These are phyloP conservation scores for Quercus berberidifolia DNA, from an alignment of 306 rosid species.

Conservation along the genomic window DNA sequence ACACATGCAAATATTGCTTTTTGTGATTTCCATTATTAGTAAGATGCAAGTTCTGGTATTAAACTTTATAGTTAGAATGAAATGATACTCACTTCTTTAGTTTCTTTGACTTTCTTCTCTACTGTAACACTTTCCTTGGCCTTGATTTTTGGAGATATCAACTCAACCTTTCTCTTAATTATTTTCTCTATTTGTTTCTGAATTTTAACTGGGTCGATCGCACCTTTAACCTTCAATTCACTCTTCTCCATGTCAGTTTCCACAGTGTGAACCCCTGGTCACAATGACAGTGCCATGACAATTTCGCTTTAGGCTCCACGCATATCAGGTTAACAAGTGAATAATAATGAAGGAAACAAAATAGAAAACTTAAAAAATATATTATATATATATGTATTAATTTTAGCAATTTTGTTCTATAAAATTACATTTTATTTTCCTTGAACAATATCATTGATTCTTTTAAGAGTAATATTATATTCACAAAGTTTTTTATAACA, in stretches of 20 bases:
- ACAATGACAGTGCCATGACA: not conserved
- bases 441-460: too few species aligned
- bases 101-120: slow-evolving; percentile 44
- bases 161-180: slow-evolving; percentile 57
- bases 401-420: too few species aligned
- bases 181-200: slow-evolving; percentile 52
- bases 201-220: slow-evolving; percentile 54
- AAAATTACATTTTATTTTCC: too few species aligned
- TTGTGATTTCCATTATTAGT: not conserved
- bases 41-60: not conserved
- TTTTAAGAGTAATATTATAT: too few species aligned
- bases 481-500: too few species aligned
- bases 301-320: not conserved
- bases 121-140: slow-evolving; percentile 25
- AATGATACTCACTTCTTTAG: slow-evolving; percentile 37
- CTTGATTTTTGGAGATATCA: slow-evolving; percentile 74
- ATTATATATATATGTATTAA: too few species aligned
- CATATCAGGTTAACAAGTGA: too few species aligned
- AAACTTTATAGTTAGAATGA: not conserved
- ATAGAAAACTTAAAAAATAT: too few species aligned
- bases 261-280: slow-evolving; percentile 61
- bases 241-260: slow-evolving; percentile 60
- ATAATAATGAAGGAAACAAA: not conserved
- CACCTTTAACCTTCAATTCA: slow-evolving; percentile 68
- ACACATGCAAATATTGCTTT: not conserved